Conservation (phyloP, 2,329 filamentous ascomycete species). For the Metarhizium rileyi region DNA sequence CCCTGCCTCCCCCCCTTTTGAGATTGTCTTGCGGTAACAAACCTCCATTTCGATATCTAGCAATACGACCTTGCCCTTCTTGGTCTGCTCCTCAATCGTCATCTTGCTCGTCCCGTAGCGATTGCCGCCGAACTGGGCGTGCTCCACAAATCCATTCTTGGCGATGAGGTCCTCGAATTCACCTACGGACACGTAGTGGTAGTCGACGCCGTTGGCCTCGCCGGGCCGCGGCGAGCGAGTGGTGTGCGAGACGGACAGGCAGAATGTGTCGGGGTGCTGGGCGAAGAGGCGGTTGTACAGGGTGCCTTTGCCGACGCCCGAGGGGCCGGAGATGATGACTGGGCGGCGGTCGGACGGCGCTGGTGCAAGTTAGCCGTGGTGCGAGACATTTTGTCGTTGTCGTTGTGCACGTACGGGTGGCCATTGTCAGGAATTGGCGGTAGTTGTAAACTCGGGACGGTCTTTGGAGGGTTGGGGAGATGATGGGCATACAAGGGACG, state of each 20-base stretch:
- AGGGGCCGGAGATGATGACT: constrained; percentile 69
- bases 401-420: constrained; percentile 10
- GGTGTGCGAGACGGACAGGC: constrained; percentile 61
- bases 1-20: background rate
- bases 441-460: background rate
- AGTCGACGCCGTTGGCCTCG: constrained; percentile 69
- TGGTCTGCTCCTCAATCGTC: constrained; percentile 66
- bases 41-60: constrained; percentile 97
- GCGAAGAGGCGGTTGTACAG: constrained; percentile 64
- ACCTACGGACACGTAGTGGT: constrained; percentile 63
- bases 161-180: constrained; percentile 59
- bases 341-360: constrained; percentile 44
- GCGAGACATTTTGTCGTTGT: background rate
- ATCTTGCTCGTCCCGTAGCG: constrained; percentile 75
- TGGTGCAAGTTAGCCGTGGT: constrained; percentile 1
- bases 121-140: constrained; percentile 78
- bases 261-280: constrained; percentile 38
- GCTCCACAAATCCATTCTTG: constrained; percentile 71
- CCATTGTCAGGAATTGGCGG: constrained; percentile 12
- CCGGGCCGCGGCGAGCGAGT: constrained; percentile 67
- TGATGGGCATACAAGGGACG: background rate
- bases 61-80: constrained; percentile 65
- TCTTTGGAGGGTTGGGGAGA: background rate
- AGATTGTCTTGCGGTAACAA: constrained; percentile 12
- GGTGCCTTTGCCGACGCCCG: constrained; percentile 71